phyloP scores from a whole-genome alignment of 345 rosid species.

The Eucalyptus regnans region DNA sequence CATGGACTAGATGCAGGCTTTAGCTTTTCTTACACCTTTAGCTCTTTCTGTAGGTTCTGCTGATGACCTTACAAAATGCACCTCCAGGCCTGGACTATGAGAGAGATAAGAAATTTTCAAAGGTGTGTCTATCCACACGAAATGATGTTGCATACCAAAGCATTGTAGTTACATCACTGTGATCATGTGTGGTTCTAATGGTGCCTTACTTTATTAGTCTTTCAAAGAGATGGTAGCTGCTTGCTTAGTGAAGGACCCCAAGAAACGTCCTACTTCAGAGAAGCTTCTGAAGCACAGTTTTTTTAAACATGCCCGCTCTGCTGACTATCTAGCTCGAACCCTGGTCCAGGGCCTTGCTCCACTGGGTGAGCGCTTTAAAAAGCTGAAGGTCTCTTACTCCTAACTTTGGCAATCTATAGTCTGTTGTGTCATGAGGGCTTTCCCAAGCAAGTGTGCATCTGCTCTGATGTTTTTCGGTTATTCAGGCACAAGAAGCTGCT shows the following conservation, averaged over 20 bases:
- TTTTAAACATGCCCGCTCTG: conserved; percentile 69
- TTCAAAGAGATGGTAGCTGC: conserved; percentile 91
- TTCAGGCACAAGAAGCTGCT: conserved; percentile 85
- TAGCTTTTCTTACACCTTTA: not conserved
- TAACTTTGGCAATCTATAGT: not conserved
- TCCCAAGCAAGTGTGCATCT: not conserved
- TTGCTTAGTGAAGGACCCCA: conserved; percentile 98
- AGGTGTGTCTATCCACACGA: conserved; percentile 21
- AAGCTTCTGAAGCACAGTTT: conserved; percentile 87
- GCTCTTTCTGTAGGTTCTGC: conserved; percentile 51
- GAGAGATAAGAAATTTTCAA: conserved; percentile 91
- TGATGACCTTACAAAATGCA: conserved; percentile 98
- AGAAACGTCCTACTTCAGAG: conserved; percentile 91
- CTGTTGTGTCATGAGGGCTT: not conserved
- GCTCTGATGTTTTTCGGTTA: not conserved
- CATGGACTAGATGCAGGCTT: not conserved
- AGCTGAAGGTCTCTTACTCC: conserved; percentile 49
- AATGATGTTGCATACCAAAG: not conserved
- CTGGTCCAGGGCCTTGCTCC: conserved; percentile 72
- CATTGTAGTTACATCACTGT: not conserved
- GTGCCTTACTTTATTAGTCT: conserved; percentile 25
- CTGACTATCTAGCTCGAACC: conserved; percentile 48
- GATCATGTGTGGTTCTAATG: not conserved
- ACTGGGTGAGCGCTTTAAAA: conserved; percentile 83
- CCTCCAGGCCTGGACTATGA: conserved; percentile 99